These are phyloP conservation scores for Pythium brassicae DNA, from an alignment of 352 stramenopile genomes.

Conservation along the genomic window DNA sequence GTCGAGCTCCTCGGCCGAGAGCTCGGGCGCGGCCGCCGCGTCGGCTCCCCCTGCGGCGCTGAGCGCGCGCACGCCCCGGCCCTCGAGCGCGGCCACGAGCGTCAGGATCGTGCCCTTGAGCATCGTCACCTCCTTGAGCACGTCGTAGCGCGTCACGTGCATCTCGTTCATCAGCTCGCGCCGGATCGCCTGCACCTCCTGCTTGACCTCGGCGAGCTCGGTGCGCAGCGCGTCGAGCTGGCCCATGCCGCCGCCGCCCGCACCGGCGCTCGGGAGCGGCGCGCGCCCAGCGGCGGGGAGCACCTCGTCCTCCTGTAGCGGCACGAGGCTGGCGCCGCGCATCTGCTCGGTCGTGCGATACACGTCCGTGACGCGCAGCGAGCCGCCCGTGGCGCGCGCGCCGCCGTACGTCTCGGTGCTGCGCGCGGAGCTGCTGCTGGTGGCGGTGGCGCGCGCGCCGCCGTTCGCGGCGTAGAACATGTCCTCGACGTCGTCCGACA, in stretches of 20 bases:
- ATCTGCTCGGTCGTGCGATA: constrained; percentile 66
- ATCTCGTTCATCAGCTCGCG: constrained; percentile 85
- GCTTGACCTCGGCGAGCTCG: constrained; percentile 59
- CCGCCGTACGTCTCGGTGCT: constrained; percentile 12
- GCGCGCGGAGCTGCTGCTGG: constrained; percentile 2
- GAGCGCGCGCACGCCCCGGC: constrained; percentile 16
- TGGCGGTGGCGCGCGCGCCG: background rate
- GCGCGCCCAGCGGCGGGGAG: constrained; percentile 19
- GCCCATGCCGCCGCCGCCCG: background rate
- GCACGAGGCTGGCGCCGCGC: constrained; percentile 39
- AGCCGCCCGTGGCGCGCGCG: constrained; percentile 14
- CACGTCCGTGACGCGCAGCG: constrained; percentile 25
- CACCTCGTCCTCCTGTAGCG: constrained; percentile 57
- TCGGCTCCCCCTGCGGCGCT: too few species aligned
- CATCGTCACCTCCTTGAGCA: constrained; percentile 81
- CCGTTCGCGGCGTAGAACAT: constrained; percentile 44
- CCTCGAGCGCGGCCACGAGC: constrained; percentile 35
- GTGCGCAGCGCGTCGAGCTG: constrained; percentile 34
- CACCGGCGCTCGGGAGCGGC: background rate
- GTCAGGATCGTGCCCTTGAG: constrained; percentile 75
- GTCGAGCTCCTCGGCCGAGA: constrained; percentile 39
- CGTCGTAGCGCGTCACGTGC: constrained; percentile 76
- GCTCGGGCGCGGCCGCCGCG: constrained; percentile 12
- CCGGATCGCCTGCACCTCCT: constrained; percentile 60
- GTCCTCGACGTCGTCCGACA: constrained; percentile 71